Evolutionary conservation across 495 filamentous ascomycete genomes (phyloP).

Genomic region (Viridothelium virens): DNA sequence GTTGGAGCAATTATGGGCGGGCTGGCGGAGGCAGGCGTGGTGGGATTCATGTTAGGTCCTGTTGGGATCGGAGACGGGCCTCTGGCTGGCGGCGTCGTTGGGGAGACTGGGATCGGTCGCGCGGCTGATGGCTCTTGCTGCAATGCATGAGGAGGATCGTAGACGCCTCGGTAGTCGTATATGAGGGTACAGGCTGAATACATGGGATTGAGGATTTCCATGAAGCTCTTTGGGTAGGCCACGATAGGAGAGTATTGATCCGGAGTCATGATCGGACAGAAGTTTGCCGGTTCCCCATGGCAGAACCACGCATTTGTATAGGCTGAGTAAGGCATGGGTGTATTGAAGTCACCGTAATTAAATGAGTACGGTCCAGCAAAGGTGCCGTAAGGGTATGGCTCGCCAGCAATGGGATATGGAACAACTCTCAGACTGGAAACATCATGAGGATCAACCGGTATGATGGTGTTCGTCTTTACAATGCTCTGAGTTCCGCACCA

Average conservation of each 20-base stretch:
- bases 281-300: background rate
- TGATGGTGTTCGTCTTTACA: background rate
- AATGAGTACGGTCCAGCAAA: constrained; percentile 1
- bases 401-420: background rate
- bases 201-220: background rate
- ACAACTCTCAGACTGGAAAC: constrained; percentile 1
- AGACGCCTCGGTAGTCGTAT: background rate
- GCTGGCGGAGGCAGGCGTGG: background rate
- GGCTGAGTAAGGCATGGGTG: constrained; percentile 4
- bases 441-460: background rate
- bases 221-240: constrained; percentile 1
- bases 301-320: background rate
- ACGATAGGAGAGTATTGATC: constrained; percentile 1
- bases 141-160: constrained; percentile 6
- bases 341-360: constrained; percentile 5
- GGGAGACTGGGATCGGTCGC: background rate
- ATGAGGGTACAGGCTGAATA: background rate
- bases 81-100: background rate
- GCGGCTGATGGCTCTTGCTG: constrained; percentile 6
- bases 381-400: background rate
- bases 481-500: constrained; percentile 1
- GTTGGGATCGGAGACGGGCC: background rate
- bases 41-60: background rate
- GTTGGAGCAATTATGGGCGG: background rate
- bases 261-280: background rate